Percentiles rank a stretch among this genome's conserved stretches.
These are phyloP conservation scores for Trichoderma endophyticum DNA, from an alignment of 2,329 filamentous ascomycete genomes.

Conservation along the genomic window DNA sequence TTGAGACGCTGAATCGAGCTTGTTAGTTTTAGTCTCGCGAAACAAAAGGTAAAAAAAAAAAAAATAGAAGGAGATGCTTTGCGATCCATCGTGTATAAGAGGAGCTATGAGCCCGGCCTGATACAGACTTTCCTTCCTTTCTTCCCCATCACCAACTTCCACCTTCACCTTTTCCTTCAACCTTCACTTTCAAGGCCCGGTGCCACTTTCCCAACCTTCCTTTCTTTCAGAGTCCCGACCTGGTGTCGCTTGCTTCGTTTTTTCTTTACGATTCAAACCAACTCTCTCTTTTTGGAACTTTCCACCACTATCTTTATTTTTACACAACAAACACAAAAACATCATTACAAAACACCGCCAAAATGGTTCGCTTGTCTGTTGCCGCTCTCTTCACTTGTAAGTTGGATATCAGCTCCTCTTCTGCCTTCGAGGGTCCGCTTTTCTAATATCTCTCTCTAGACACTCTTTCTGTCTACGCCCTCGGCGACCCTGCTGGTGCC, in stretches of 20 bases:
- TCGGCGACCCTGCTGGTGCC: slow-evolving; percentile 27
- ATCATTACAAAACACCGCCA: slow-evolving; percentile 16
- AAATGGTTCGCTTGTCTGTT: slow-evolving; percentile 28
- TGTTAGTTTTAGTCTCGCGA: not conserved
- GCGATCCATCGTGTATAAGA: slow-evolving; percentile 9
- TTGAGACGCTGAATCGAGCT: not conserved
- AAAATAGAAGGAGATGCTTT: not conserved
- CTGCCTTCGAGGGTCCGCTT: not conserved
- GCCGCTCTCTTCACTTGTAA: slow-evolving; percentile 27
- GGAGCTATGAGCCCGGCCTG: not conserved
- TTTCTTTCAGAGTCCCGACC: slow-evolving; percentile 19
- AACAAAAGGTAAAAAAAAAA: not conserved
- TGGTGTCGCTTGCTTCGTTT: slow-evolving; percentile 20
- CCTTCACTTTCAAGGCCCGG: slow-evolving; percentile 14
- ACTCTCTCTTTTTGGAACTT: slow-evolving; percentile 17
- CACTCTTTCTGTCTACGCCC: slow-evolving; percentile 21
- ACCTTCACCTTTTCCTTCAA: slow-evolving; percentile 7
- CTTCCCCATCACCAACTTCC: slow-evolving; percentile 11
- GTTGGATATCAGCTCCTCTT: slow-evolving; percentile 7
- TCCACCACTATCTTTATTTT: not conserved
- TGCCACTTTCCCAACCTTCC: slow-evolving; percentile 16
- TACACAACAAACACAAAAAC: not conserved
- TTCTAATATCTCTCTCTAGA: slow-evolving; percentile 8
- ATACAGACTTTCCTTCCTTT: not conserved
- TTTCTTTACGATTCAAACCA: slow-evolving; percentile 5